Conservation (phyloP, 2,329 filamentous ascomycete genomes). For the Fusarium begoniae region DNA sequence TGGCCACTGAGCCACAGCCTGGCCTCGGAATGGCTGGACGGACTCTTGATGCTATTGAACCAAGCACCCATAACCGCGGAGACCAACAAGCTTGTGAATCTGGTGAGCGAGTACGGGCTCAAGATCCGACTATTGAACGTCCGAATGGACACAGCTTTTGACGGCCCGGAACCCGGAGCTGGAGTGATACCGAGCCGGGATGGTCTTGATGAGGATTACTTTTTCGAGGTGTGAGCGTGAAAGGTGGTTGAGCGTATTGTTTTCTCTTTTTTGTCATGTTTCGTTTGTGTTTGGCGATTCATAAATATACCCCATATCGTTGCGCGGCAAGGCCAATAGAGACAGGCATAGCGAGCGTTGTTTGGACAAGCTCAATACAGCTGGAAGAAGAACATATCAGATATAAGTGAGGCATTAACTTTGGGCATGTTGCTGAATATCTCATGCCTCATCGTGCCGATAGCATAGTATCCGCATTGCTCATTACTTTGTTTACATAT, state of each 20-base stretch:
- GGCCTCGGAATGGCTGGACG: constrained; percentile 96
- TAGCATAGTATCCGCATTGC: background rate
- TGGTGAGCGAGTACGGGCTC: constrained; percentile 89
- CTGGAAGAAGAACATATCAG: background rate
- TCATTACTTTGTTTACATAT: constrained; percentile 4
- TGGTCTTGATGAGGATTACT: constrained; percentile 91
- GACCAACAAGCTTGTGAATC: constrained; percentile 86
- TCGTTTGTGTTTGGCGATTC: constrained; percentile 34
- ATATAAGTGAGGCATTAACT: background rate
- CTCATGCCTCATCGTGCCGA: background rate
- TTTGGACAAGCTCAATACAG: constrained; percentile 20
- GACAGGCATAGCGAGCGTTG: constrained; percentile 33
- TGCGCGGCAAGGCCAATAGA: constrained; percentile 9
- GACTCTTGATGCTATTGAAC: constrained; percentile 91
- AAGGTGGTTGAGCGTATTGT: background rate
- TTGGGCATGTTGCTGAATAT: background rate
- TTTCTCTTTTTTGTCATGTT: constrained; percentile 24
- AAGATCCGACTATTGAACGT: constrained; percentile 95
- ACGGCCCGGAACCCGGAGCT: constrained; percentile 72
- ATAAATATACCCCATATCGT: constrained; percentile 36
- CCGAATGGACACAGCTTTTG: constrained; percentile 79
- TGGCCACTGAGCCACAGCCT: constrained; percentile 82
- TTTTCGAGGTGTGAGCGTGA: constrained; percentile 74
- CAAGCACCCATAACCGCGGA: constrained; percentile 97
- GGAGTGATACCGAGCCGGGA: constrained; percentile 83